Conservation (phyloP, 1,284 basidiomycete species). For the Sparassis latifolia region DNA sequence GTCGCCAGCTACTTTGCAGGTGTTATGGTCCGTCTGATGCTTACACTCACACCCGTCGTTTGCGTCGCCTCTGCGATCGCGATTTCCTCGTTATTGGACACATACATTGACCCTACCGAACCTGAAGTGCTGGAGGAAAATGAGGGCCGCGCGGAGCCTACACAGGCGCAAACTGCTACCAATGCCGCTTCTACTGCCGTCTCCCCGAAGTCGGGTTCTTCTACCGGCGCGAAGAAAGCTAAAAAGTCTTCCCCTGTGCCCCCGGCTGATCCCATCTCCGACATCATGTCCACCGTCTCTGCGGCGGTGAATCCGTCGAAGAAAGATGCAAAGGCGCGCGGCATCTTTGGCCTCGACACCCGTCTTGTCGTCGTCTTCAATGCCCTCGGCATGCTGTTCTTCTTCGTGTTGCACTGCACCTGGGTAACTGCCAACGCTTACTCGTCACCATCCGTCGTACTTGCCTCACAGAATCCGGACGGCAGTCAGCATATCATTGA, state of each 20-base stretch:
- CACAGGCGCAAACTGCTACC: conserved; percentile 15
- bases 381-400: conserved; percentile 73
- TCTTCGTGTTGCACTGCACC: conserved; percentile 96
- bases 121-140: conserved; percentile 39
- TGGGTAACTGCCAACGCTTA: conserved; percentile 95
- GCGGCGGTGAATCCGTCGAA: conserved; percentile 21
- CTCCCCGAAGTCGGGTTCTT: conserved; percentile 24
- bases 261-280: conserved; percentile 27
- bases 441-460: conserved; percentile 96
- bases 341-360: conserved; percentile 84
- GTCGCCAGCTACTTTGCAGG: conserved; percentile 98
- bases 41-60: conserved; percentile 87
- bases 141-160: conserved; percentile 19
- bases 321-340: conserved; percentile 33
- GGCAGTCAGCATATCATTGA: conserved; percentile 95
- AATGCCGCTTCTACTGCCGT: conserved; percentile 17
- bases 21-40: conserved; percentile 97
- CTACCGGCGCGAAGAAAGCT: conserved; percentile 62
- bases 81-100: conserved; percentile 83
- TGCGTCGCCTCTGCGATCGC: conserved; percentile 92
- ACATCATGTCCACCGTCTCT: conserved; percentile 39
- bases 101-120: conserved; percentile 74
- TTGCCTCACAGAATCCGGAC: conserved; percentile 77
- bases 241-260: conserved; percentile 32
- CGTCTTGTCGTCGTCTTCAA: conserved; percentile 75